Base-by-base conservation (phyloP, 345 rosid genomes). In the Gynandropsis gynandra region DNA sequence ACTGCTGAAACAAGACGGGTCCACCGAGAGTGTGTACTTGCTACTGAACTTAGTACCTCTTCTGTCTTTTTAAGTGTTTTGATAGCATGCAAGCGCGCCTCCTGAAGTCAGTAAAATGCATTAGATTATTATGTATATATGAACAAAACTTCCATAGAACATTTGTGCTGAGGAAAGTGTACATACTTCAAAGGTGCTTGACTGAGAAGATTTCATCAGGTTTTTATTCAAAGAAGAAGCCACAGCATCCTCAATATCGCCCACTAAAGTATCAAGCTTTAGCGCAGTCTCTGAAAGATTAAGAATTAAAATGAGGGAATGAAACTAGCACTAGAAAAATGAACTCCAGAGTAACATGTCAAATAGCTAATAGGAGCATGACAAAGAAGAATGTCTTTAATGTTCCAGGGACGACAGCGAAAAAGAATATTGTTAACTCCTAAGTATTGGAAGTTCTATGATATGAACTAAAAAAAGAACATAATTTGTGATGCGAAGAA, bases 191-290 rank as follows among this genome's bases (percentile, higher is more conserved):
- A 77, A 78, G 62, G 51, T 68, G 42, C 49, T 74, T 7, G 75
- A 16, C 5, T 77, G 71, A 17, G 81, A 66, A 48, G 69, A 62
- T 69, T 62, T 79, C 54, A 62, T 65, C 41, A 70, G 64, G 67
- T 74, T 89, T 71, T 72, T 80, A 64, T 63, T 79, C 76, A 85
- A 49, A 9, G 81, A 58, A 55, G 81, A 79, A 68, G 86, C 76
- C 40, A 87, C 94, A 36, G 79, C 83, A 76, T 92, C 98, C 74
- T 92, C 98, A 21, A 92, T 79, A 29, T 87, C 95, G 60, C 96
- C 95, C 43, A 83, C 80, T 62, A 87, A 60, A 60, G 72, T 71
- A 64, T 87, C 90, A 13, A 92, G 90, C 63, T 83, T 92, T 48
- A 85, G 63, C 20, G 95, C 88, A 10, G 93, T 80, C 77, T 80